Evolutionary conservation across 345 rosid species (phyloP).

Genomic region (Boechera retrofracta): DNA sequence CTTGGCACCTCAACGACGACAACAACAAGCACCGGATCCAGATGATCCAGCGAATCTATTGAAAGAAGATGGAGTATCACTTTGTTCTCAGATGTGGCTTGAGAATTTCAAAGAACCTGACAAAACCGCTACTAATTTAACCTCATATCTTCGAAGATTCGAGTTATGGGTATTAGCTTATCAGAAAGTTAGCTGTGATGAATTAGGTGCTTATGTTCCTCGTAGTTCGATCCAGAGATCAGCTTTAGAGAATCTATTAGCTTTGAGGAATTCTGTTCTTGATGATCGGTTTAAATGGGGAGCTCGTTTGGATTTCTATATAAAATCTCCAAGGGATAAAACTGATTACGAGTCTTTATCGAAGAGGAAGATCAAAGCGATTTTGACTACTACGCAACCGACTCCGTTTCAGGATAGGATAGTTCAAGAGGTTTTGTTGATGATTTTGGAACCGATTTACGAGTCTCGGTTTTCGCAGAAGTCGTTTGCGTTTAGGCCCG

Average conservation of each 20-base stretch:
- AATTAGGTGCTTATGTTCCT: constrained; percentile 84
- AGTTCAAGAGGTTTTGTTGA: constrained; percentile 86
- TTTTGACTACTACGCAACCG: constrained; percentile 88
- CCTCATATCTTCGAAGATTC: constrained; percentile 72
- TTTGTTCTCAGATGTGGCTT: constrained; percentile 97
- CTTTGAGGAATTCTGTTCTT: constrained; percentile 87
- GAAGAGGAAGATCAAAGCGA: constrained; percentile 89
- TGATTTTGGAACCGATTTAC: constrained; percentile 86
- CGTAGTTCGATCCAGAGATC: constrained; percentile 80
- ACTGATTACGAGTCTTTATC: constrained; percentile 85
- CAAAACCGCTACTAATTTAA: constrained; percentile 61
- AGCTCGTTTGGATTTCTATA: constrained; percentile 81
- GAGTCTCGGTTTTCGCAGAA: constrained; percentile 87
- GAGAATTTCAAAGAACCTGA: constrained; percentile 64
- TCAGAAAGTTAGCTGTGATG: constrained; percentile 90
- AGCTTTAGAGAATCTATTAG: constrained; percentile 81
- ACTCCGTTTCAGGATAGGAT: constrained; percentile 91
- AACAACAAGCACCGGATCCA: constrained; percentile 68
- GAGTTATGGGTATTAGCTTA: constrained; percentile 95
- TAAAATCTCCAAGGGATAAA: constrained; percentile 89
- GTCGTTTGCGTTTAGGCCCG: constrained; percentile 90
- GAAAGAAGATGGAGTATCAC: constrained; percentile 92
- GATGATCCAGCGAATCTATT: constrained; percentile 80
- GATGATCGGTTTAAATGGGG: constrained; percentile 97
- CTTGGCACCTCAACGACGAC: constrained; percentile 58